These are phyloP conservation scores for Acanthamoeba castellanii DNA, from an alignment of 208 protist genomes.

Conservation along the genomic window DNA sequence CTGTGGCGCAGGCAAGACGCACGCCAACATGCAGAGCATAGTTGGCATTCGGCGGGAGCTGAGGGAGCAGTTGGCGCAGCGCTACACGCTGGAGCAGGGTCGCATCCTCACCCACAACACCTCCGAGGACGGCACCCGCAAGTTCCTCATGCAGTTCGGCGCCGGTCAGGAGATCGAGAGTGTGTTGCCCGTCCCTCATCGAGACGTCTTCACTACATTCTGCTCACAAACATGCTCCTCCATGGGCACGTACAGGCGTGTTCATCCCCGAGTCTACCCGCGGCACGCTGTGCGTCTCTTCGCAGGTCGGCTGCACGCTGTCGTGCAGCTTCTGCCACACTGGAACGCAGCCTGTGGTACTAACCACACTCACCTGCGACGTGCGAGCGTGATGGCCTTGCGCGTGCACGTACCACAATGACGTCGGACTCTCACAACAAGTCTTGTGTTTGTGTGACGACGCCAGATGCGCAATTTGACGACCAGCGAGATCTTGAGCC, in stretches of 20 bases:
- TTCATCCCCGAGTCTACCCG: conserved; percentile 7
- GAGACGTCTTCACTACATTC: not conserved
- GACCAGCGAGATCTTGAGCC: not conserved
- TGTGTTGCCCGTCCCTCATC: not conserved
- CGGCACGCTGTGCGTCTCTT: conserved; percentile 32
- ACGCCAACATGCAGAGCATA: not conserved
- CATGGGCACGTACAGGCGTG: not conserved
- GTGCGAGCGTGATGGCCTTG: too few relatives aligned
- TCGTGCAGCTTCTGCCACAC: conserved; percentile 54
- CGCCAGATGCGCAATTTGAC: not conserved
- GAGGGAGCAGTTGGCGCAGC: not conserved
- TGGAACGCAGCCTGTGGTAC: conserved; percentile 32
- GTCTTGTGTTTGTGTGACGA: too few relatives aligned
- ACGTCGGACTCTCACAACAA: too few relatives aligned
- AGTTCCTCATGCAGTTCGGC: conserved; percentile 46
- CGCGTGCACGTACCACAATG: too few relatives aligned
- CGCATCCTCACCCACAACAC: not conserved
- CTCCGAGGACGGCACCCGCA: conserved; percentile 59
- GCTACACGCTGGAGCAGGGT: not conserved
- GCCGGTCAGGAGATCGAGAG: conserved; percentile 36
- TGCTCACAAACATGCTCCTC: not conserved
- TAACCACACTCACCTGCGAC: not conserved
- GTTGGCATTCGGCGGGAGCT: not conserved
- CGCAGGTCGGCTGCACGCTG: conserved; percentile 58
- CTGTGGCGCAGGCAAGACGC: not conserved